A percentile compares a stretch with the other conserved stretches of the same genome.
Evolutionary conservation across 805 yeast genomes (phyloP).

Genomic region (Hanseniaspora meyeri): DNA sequence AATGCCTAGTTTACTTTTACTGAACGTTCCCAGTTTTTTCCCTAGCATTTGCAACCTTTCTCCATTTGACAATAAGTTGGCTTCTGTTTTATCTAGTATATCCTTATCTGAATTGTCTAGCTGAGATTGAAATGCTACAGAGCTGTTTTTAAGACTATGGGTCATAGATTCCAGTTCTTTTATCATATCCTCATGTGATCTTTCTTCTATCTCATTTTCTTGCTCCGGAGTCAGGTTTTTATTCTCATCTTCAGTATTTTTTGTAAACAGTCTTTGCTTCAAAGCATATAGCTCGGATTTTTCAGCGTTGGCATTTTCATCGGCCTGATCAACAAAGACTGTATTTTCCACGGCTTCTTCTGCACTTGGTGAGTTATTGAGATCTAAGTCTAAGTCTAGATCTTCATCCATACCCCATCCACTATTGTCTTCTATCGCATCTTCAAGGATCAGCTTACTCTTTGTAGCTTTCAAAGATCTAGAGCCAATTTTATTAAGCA

Average conservation of each 20-base stretch:
- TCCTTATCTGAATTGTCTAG: conserved; percentile 29
- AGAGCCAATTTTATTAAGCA: background rate
- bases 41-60: conserved; percentile 17
- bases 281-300: background rate
- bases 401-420: background rate
- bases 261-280: conserved; percentile 3
- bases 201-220: conserved; percentile 11
- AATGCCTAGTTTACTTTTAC: conserved; percentile 24
- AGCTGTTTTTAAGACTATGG: conserved; percentile 30
- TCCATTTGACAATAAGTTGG: conserved; percentile 27
- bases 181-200: conserved; percentile 27
- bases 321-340: background rate
- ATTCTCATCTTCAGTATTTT: background rate
- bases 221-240: background rate
- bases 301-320: background rate
- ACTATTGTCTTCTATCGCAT: background rate
- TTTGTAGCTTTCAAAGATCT: background rate
- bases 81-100: conserved; percentile 32
- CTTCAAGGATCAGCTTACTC: background rate
- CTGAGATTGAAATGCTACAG: conserved; percentile 31
- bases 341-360: background rate
- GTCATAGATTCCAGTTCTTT: conserved; percentile 32
- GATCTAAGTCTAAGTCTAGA: background rate
- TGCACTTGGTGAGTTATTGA: background rate
- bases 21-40: conserved; percentile 25